A percentile compares a stretch with the other conserved stretches of the same genome.
These are phyloP conservation scores for Protoeuglena noctilucae DNA, from an alignment of 139 green algal genomes.

Conservation along the genomic window DNA sequence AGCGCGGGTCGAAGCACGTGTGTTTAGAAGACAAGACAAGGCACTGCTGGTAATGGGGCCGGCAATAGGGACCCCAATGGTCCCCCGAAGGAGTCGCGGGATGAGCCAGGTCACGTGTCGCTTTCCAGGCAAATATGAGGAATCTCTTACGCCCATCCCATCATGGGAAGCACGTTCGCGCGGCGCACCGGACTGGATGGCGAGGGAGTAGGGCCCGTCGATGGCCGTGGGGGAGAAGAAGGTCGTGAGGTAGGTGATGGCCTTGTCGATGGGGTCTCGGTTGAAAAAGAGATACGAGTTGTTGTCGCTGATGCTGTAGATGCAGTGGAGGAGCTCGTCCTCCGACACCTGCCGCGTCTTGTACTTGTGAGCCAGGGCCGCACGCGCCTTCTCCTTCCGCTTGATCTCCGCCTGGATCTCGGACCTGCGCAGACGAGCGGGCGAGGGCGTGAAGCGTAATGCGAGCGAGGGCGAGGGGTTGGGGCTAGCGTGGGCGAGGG, in stretches of 20 bases:
- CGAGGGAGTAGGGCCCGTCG: conserved; percentile 19
- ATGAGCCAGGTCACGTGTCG: too few relatives aligned
- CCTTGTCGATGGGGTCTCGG: conserved; percentile 22
- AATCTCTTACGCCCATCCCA: too few relatives aligned
- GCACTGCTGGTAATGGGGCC: too few relatives aligned
- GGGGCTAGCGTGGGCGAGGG: too few relatives aligned
- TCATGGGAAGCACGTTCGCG: too few relatives aligned
- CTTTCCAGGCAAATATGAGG: too few relatives aligned
- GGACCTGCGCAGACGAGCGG: too few relatives aligned
- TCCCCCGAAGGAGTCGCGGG: too few relatives aligned
- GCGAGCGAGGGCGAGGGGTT: too few relatives aligned
- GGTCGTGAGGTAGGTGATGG: conserved; percentile 11
- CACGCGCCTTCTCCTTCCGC: conserved; percentile 65
- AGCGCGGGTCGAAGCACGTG: background rate
- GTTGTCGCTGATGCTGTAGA: conserved; percentile 87
- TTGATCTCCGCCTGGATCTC: conserved; percentile 70
- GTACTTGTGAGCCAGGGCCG: conserved; percentile 49
- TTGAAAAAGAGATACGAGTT: conserved; percentile 41
- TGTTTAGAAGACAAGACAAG: too few relatives aligned
- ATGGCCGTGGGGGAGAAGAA: conserved; percentile 5
- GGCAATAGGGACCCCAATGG: too few relatives aligned
- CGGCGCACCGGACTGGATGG: conserved; percentile 28
- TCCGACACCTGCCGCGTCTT: conserved; percentile 8
- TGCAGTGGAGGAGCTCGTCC: conserved; percentile 61
- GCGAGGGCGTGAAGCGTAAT: too few relatives aligned